These are phyloP conservation scores for Candida broadrunensis DNA, from an alignment of 805 yeast genomes.

Conservation along the genomic window DNA sequence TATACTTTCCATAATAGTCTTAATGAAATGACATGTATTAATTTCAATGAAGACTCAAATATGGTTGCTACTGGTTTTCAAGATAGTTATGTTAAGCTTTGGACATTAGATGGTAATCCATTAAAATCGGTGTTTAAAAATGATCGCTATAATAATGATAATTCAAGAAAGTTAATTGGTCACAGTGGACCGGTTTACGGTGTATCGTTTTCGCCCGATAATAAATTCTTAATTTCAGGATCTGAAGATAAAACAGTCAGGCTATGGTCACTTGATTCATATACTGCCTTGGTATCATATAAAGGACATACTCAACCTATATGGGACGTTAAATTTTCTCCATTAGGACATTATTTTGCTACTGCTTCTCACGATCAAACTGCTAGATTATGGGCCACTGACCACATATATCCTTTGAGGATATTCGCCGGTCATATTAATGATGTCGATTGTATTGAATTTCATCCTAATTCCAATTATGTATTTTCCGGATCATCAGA, in stretches of 20 bases:
- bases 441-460: conserved; percentile 92
- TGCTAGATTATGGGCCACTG: conserved; percentile 96
- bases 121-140: conserved; percentile 57
- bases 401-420: conserved; percentile 92
- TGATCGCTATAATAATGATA: conserved; percentile 48
- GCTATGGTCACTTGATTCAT: conserved; percentile 92
- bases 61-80: conserved; percentile 92
- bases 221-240: conserved; percentile 70
- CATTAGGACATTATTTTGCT: conserved; percentile 96
- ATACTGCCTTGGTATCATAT: conserved; percentile 84
- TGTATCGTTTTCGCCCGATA: conserved; percentile 86
- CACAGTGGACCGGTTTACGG: conserved; percentile 96
- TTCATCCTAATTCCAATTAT: conserved; percentile 95
- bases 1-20: conserved; percentile 96
- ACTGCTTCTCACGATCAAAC: conserved; percentile 98
- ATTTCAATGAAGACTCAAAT: conserved; percentile 84
- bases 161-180: conserved; percentile 68
- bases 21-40: conserved; percentile 80
- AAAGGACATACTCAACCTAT: conserved; percentile 96
- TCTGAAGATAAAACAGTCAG: conserved; percentile 92
- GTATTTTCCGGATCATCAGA: conserved; percentile 94
- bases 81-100: conserved; percentile 84
- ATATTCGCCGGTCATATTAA: conserved; percentile 96
- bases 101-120: conserved; percentile 93
- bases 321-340: conserved; percentile 96